These are phyloP conservation scores for Castanospermum australe DNA, from an alignment of 306 rosid genomes.

Conservation along the genomic window DNA sequence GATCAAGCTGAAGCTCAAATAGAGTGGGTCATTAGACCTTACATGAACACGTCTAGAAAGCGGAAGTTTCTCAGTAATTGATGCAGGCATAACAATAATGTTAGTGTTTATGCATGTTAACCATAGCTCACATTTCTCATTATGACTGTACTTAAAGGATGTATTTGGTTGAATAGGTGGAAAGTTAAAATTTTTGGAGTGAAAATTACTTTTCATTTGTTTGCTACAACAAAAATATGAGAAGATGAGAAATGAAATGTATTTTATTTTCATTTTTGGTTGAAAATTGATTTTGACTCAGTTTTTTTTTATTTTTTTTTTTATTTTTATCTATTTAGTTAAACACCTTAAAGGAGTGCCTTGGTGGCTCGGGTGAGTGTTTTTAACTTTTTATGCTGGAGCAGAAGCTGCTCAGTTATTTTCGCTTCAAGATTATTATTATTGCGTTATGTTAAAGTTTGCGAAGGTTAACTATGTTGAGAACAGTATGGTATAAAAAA, in stretches of 20 bases:
- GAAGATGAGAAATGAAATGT: background rate
- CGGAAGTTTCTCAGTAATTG: conserved; percentile 58
- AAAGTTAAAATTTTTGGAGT: background rate
- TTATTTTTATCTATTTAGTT: no score
- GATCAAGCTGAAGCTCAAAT: conserved; percentile 79
- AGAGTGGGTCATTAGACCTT: conserved; percentile 84
- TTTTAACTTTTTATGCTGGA: no score
- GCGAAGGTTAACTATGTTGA: background rate
- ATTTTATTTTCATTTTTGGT: background rate
- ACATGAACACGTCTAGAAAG: conserved; percentile 77
- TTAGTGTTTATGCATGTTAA: background rate
- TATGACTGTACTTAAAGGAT: background rate
- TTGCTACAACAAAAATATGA: background rate
- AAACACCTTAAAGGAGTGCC: no score
- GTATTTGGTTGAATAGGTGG: background rate
- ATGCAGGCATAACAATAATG: conserved; percentile 5
- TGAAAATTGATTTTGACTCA: background rate
- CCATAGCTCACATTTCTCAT: background rate
- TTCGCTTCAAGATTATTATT: background rate
- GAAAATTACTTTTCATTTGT: background rate
- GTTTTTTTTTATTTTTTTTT: no score
- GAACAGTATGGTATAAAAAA: background rate
- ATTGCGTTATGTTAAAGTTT: background rate
- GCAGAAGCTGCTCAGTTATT: background rate
- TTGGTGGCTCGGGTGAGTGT: no score